Evolutionary conservation across 2,329 filamentous ascomycete species (phyloP), one percentile per base, ranked within the genome.

Genomic region (Aspergillus sp.): DNA sequence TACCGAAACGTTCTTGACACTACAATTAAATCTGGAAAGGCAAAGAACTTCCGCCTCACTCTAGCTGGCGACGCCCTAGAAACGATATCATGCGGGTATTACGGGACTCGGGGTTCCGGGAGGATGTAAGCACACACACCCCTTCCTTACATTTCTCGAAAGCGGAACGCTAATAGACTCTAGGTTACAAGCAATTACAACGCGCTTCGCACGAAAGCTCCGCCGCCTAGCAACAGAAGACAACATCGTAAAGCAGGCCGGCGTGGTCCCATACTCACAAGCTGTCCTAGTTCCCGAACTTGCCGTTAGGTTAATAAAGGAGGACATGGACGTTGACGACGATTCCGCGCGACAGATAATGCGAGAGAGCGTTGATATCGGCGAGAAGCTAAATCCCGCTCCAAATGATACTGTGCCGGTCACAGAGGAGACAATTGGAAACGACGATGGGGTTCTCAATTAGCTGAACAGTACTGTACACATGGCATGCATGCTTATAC

Each of bases 271-370:
- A 23, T 93, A 88, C 66, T 85, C 92, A 2, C 88, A 92, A 72
- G 80, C 82, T 1, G 90, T 93, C 1, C 76, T 96, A 60, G 90
- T 96, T 23, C 90, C 90, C 0, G 92, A 96, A 66, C 66, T 86
- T 45, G 79, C 80, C 1, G 71, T 82, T 2, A 64, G 76, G 55
- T 70, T 88, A 17, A 82, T 88, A 17, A 83, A 80, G 72, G 82
- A 87, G 56, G 85, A 88, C 59, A 80, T 85, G 80, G 64, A 70
- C 0, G 76, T 84, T 2, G 67, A 71, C 8, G 72, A 74, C 19
- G 78, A 79, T 21, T 65, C 68, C 39, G 83, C 82, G 14, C 76
- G 80, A 64, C 73, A 74, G 24, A 84, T 93, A 19, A 73, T 93
- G 67, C 77, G 82, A 62, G 84, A 89, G 61, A 91, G 90, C 70